Conservation (phyloP, 2,329 filamentous ascomycete species). For the Neofusicoccum kwambonambiense region DNA sequence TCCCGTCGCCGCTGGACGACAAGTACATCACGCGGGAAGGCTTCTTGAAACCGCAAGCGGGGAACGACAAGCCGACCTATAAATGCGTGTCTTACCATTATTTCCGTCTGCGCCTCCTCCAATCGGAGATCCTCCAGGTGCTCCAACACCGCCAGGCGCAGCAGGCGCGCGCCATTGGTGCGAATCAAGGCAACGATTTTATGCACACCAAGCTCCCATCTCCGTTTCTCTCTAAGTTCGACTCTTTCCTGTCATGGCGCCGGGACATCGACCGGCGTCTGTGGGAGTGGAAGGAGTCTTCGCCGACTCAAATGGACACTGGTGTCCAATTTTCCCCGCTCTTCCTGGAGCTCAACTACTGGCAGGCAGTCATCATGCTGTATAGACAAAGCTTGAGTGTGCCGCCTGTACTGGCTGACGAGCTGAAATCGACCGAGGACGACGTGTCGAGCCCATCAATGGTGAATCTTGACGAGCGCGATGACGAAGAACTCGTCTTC, state of each 20-base stretch:
- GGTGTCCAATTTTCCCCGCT: constrained; percentile 87
- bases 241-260: constrained; percentile 85
- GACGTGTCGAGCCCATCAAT: constrained; percentile 61
- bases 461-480: constrained; percentile 63
- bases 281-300: constrained; percentile 80
- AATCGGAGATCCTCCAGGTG: constrained; percentile 94
- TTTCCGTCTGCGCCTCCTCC: constrained; percentile 80
- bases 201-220: constrained; percentile 79
- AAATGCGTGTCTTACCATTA: constrained; percentile 92
- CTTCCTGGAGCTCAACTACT: constrained; percentile 93
- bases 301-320: constrained; percentile 74
- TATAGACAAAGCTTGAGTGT: constrained; percentile 89
- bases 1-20: constrained; percentile 86
- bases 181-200: constrained; percentile 65
- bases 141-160: constrained; percentile 89
- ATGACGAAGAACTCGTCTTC: constrained; percentile 89
- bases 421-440: constrained; percentile 60
- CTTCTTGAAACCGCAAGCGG: constrained; percentile 60
- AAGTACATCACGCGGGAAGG: constrained; percentile 79
- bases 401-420: constrained; percentile 78
- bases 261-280: constrained; percentile 81
- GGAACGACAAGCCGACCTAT: constrained; percentile 70
- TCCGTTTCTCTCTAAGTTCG: constrained; percentile 79
- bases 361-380: constrained; percentile 94
- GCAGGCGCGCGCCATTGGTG: constrained; percentile 65